Percentiles rank a stretch among this genome's conserved stretches.
These are phyloP conservation scores for Paramecium tetraurelia DNA, from an alignment of 73 alveolate genomes.

Conservation along the genomic window DNA sequence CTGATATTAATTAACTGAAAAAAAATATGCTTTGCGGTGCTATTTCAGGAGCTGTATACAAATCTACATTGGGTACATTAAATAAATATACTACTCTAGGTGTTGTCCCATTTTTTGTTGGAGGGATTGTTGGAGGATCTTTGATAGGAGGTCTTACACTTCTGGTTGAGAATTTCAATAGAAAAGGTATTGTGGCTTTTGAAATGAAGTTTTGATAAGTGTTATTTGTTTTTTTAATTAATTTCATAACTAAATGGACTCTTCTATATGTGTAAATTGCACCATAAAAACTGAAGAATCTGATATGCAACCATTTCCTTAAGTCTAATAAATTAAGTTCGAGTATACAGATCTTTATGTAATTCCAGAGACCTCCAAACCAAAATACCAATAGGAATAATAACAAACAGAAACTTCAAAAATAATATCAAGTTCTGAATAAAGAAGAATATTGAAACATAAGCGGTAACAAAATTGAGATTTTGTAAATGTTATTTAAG, in stretches of 20 bases:
- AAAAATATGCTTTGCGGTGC: constrained; percentile 58
- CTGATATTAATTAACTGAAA: constrained; percentile 9
- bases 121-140: constrained; percentile 38
- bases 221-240: not conserved
- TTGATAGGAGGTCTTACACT: constrained; percentile 54
- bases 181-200: constrained; percentile 5
- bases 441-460: too few species aligned
- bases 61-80: not conserved
- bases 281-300: not conserved
- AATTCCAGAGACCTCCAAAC: not conserved
- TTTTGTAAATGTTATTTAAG: too few species aligned
- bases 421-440: too few species aligned
- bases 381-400: too few species aligned
- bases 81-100: not conserved
- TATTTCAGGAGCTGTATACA: constrained; percentile 45
- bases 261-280: not conserved
- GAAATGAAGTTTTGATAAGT: constrained; percentile 22
- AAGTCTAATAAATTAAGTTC: not conserved
- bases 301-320: not conserved
- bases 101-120: constrained; percentile 44
- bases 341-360: not conserved
- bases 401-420: too few species aligned
- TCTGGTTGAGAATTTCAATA: not conserved
- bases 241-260: constrained; percentile 8
- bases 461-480: too few species aligned